phyloP scores from a whole-genome alignment of 495 filamentous ascomycete genomes.

The Penicillium waksmanii region DNA sequence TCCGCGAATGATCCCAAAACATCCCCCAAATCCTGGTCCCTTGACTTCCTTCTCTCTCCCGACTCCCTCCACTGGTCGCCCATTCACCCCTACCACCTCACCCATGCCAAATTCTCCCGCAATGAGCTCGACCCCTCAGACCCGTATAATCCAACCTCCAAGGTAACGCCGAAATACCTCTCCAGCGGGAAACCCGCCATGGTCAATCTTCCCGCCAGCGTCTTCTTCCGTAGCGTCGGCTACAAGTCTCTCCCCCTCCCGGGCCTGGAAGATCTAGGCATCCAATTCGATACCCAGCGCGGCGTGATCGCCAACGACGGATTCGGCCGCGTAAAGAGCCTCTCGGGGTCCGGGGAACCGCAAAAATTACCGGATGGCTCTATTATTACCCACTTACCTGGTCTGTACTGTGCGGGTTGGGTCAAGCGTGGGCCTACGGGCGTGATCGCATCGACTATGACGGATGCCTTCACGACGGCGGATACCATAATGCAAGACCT shows the following conservation, averaged over 20 bases:
- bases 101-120: conserved; percentile 66
- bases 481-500: conserved; percentile 80
- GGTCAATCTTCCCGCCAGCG: conserved; percentile 56
- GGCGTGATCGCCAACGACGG: conserved; percentile 88
- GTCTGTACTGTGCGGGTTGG: conserved; percentile 94
- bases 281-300: conserved; percentile 72
- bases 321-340: conserved; percentile 68
- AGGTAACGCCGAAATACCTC: conserved; percentile 41
- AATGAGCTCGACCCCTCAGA: conserved; percentile 57
- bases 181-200: conserved; percentile 49
- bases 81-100: conserved; percentile 49
- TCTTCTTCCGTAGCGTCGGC: conserved; percentile 90
- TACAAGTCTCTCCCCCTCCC: conserved; percentile 81
- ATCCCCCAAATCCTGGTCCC: conserved; percentile 72
- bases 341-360: conserved; percentile 24
- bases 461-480: conserved; percentile 87
- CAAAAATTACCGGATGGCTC: conserved; percentile 40
- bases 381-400: conserved; percentile 61
- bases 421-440: conserved; percentile 94
- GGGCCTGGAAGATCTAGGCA: conserved; percentile 73
- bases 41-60: conserved; percentile 82
- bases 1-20: conserved; percentile 52
- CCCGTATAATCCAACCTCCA: conserved; percentile 48
- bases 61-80: conserved; percentile 62
- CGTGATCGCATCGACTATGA: conserved; percentile 95